Percentiles rank a stretch among this genome's conserved stretches.
Conservation (phyloP, 805 yeast species). For the Starmera amethionina region DNA sequence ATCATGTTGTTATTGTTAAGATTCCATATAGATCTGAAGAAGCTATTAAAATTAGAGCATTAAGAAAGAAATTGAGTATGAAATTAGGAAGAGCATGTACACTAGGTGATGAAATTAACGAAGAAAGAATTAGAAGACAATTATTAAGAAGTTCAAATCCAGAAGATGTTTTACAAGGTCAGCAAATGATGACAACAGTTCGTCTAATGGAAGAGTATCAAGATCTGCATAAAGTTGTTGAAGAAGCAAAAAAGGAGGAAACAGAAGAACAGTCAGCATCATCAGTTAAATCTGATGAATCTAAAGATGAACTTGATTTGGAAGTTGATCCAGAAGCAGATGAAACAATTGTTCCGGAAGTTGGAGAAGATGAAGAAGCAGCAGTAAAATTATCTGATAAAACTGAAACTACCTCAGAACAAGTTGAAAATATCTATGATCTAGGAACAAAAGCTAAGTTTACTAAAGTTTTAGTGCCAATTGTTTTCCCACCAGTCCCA, state of each 20-base stretch:
- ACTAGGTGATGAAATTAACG: constrained; percentile 59
- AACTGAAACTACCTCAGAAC: constrained; percentile 15
- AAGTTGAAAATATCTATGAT: constrained; percentile 13
- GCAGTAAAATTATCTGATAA: constrained; percentile 18
- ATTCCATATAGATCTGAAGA: constrained; percentile 43
- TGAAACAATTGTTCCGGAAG: neutral
- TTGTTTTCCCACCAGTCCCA: constrained; percentile 66
- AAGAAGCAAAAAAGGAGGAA: constrained; percentile 6
- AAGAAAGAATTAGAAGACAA: constrained; percentile 57
- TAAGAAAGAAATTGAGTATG: constrained; percentile 38
- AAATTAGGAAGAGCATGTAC: constrained; percentile 44
- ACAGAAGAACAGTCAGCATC: constrained; percentile 1
- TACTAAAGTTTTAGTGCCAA: constrained; percentile 46
- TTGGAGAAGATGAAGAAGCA: constrained; percentile 19
- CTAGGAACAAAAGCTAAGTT: constrained; percentile 11
- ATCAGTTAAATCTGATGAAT: neutral
- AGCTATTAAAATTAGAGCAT: constrained; percentile 37
- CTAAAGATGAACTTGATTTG: constrained; percentile 1
- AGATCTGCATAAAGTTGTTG: constrained; percentile 8
- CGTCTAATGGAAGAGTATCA: constrained; percentile 31
- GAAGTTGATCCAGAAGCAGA: constrained; percentile 7
- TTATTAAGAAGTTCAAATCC: constrained; percentile 45
- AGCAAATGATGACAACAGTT: constrained; percentile 58
- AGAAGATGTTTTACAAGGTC: constrained; percentile 36
- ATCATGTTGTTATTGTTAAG: constrained; percentile 50